Percentiles rank a stretch among this genome's conserved stretches.
Evolutionary conservation across 257 asterid genomes (phyloP).

Genomic region (Jacaranda copaia): DNA sequence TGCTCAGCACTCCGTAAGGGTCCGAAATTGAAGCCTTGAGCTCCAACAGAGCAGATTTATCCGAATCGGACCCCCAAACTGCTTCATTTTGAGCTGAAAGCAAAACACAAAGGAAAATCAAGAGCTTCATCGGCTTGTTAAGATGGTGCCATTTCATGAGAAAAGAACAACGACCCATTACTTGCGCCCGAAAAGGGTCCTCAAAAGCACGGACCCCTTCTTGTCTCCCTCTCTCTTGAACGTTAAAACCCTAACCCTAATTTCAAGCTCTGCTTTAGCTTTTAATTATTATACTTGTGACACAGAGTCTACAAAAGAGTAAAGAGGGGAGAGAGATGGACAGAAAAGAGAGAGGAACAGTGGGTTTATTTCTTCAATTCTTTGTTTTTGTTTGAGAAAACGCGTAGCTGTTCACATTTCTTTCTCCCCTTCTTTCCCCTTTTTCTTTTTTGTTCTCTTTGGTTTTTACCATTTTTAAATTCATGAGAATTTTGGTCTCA

Average conservation of each 20-base stretch:
- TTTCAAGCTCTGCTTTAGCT: slow-evolving; percentile 40
- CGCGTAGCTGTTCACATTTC: slow-evolving; percentile 53
- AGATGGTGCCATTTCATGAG: slow-evolving; percentile 58
- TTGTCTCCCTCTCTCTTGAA: slow-evolving; percentile 22
- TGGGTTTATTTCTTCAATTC: slow-evolving; percentile 32
- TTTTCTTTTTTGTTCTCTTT: not conserved
- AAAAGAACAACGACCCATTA: slow-evolving; percentile 67
- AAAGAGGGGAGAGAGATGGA: slow-evolving; percentile 37
- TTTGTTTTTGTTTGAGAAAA: slow-evolving; percentile 43
- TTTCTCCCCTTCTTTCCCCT: not conserved
- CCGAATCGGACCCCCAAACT: slow-evolving; percentile 52
- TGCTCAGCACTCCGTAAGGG: slow-evolving; percentile 51
- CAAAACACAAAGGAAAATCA: slow-evolving; percentile 50
- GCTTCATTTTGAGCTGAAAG: slow-evolving; percentile 43
- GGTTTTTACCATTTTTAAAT: slow-evolving; percentile 24
- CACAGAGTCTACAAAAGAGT: slow-evolving; percentile 40
- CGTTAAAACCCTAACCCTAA: slow-evolving; percentile 55
- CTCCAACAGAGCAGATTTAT: slow-evolving; percentile 73
- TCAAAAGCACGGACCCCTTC: slow-evolving; percentile 43
- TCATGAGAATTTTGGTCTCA: slow-evolving; percentile 33
- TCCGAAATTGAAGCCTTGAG: slow-evolving; percentile 62
- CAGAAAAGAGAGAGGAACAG: slow-evolving; percentile 38
- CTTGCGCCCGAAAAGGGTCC: slow-evolving; percentile 54
- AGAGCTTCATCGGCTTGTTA: slow-evolving; percentile 56
- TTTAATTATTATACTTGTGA: slow-evolving; percentile 28